Base-by-base conservation (phyloP, 495 filamentous ascomycete genomes). In the Daldinia decipiens region DNA sequence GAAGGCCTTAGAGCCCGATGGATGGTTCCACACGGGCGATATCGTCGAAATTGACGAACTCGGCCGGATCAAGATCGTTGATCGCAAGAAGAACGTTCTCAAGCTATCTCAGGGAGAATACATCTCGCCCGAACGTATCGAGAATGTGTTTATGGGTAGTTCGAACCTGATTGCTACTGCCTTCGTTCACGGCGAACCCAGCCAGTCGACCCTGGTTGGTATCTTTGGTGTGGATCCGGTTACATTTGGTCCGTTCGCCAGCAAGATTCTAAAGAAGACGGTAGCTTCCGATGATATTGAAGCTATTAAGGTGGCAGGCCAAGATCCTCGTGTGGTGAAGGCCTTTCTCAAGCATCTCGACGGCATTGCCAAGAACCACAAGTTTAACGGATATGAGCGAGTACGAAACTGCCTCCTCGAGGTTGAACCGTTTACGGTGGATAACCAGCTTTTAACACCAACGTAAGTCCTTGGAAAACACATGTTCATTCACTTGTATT, bases 101-200 rank as follows among this genome's bases (percentile, higher is more conserved):
- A 99, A 99, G 87, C 87, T 99, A 47, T 91, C 95, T 0, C 95
- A 99, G 78, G 95, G 95, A 78, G 95, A 99, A 83, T 99, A 99
- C 79, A 92, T 99, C 72, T 98, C 94, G 31, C 95, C 95, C 26
- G 95, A 99, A 82, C 92, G 95, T 32, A 90, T 99, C 74, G 95
- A 99, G 85, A 97, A 97, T 81, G 88, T 96, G 17, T 92, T 93
- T 77, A 85, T 97, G 63, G 91, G 91, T 39, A 91, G 90, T 82
- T 86, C 90, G 59, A 90, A 86, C 66, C 87, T 92, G 62, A 82
- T 98, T 24, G 86, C 88, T 51, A 90, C 90, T 76, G 95, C 88
- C 2, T 97, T 93, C 68, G 92, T 98, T 34, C 95, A 99, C 79
- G 95, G 95, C 40, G 95, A 99, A 75, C 90, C 91, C 62, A 82